Evolutionary conservation across 78 protist genomes (phyloP).

Genomic region (Diacronema lutheri): DNA sequence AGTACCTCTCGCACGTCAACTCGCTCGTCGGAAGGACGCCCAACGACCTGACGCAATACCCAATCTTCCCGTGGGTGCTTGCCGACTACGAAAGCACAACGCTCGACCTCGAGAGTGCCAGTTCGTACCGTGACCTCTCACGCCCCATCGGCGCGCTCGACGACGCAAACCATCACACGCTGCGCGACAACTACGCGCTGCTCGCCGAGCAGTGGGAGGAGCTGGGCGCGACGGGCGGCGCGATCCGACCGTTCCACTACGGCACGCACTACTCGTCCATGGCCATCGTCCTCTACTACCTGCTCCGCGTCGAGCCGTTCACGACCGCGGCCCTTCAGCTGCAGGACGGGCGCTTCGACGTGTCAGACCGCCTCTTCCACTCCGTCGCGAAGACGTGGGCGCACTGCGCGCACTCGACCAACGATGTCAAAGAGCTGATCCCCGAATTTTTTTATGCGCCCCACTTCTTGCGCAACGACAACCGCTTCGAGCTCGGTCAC

Average conservation of each 20-base stretch:
- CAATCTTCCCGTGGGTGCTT: slow-evolving; percentile 90
- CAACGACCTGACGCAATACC: slow-evolving; percentile 87
- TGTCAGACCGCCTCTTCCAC: slow-evolving; percentile 86
- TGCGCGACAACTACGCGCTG: neutral
- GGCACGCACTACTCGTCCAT: slow-evolving; percentile 90
- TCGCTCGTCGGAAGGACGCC: slow-evolving; percentile 71
- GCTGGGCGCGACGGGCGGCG: too few species aligned
- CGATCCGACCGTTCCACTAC: slow-evolving; percentile 43
- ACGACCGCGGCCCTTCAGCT: neutral
- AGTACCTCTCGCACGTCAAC: slow-evolving; percentile 89
- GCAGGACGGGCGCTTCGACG: slow-evolving; percentile 63
- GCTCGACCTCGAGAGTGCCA: slow-evolving; percentile 64
- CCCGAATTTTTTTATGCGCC: neutral
- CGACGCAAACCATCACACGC: neutral
- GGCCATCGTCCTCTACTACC: slow-evolving; percentile 77
- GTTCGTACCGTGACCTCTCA: slow-evolving; percentile 76
- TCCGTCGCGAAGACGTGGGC: slow-evolving; percentile 75
- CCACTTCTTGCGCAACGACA: neutral
- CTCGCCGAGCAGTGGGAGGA: neutral
- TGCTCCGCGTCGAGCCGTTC: slow-evolving; percentile 76
- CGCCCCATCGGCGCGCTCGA: slow-evolving; percentile 76
- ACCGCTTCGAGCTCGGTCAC: neutral
- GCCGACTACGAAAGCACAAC: slow-evolving; percentile 52
- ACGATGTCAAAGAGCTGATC: slow-evolving; percentile 79
- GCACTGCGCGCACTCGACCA: neutral